Evolutionary conservation across 352 stramenopile species (phyloP), one percentile per base, ranked within the genome.

Genomic region (Globisporangium cederbergense): DNA sequence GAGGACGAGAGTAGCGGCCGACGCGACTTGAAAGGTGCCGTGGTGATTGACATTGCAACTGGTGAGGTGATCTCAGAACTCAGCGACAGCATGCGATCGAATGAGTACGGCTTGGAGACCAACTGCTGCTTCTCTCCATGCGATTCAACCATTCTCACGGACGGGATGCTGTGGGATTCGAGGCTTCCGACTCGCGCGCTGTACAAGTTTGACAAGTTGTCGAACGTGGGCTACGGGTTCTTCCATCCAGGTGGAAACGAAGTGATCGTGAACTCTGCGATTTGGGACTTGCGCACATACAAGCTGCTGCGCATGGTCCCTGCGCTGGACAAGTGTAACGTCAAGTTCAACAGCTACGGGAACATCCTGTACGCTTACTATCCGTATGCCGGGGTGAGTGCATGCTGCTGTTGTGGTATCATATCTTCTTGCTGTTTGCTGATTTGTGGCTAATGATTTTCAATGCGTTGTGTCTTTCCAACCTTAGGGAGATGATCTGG

Each of bases 131-230:
- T 90, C 55, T 87, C 85, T 0, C 77, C 76, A 0, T 86, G 81
- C 30, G 87, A 95, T 50, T 73, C 75, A 22, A 89, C 78, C 1
- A 86, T 95, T 58, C 65, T 95, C 0, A 90, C 87, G 0, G 87
- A 91, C 60, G 85, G 87, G 3, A 88, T 95, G 75, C 62, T 95
- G 5, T 95, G 87, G 85, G 85, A 95, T 65, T 71, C 82, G 8
- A 81, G 87, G 0, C 77, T 89, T 53, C 77, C 83, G 13, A 89
- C 80, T 16, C 78, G 80, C 3, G 78, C 85, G 16, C 58, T 97
- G 20, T 90, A 96, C 70, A 94, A 96, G 53, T 96, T 97, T 61
- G 89, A 97, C 66, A 95, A 95, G 64, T 57, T 97, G 7, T 93
- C 86, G 1, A 93, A 95, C 38, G 65, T 91, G 20, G 84, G 88